phyloP scores from a whole-genome alignment of 345 rosid species.

The Adansonia digitata region DNA sequence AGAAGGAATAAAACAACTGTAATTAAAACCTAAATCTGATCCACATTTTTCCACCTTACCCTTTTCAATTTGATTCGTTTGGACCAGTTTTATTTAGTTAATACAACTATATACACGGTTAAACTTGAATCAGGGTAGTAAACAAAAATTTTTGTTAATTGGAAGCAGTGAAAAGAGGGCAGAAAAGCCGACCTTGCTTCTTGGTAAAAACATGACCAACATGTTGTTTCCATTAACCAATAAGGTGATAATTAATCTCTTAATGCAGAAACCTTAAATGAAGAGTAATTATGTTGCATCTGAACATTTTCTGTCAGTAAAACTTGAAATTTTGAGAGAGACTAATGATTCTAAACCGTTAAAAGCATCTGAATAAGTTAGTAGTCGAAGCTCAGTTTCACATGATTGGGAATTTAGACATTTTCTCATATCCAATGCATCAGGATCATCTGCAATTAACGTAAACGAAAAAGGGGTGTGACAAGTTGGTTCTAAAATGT shows the following conservation, averaged over 20 bases:
- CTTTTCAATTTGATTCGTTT: neutral
- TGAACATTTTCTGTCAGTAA: too few relatives aligned
- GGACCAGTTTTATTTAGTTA: too few relatives aligned
- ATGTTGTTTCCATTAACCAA: neutral
- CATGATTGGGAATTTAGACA: constrained; percentile 6
- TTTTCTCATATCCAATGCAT: neutral
- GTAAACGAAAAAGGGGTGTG: neutral
- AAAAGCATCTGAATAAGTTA: neutral
- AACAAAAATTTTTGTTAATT: too few relatives aligned
- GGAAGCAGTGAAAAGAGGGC: neutral
- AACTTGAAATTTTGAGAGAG: neutral
- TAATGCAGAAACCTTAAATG: too few relatives aligned
- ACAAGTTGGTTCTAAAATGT: neutral
- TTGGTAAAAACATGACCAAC: constrained; percentile 8
- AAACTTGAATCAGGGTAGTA: too few relatives aligned
- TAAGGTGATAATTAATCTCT: neutral
- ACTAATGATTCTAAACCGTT: neutral
- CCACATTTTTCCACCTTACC: neutral
- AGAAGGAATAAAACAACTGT: neutral
- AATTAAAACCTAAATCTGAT: neutral
- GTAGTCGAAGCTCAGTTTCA: neutral
- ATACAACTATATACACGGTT: too few relatives aligned
- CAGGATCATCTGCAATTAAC: neutral
- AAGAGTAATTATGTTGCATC: too few relatives aligned
- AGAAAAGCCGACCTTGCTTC: neutral